Base-by-base conservation (phyloP, 2,329 filamentous ascomycete species). In the Venturia pyrina region DNA sequence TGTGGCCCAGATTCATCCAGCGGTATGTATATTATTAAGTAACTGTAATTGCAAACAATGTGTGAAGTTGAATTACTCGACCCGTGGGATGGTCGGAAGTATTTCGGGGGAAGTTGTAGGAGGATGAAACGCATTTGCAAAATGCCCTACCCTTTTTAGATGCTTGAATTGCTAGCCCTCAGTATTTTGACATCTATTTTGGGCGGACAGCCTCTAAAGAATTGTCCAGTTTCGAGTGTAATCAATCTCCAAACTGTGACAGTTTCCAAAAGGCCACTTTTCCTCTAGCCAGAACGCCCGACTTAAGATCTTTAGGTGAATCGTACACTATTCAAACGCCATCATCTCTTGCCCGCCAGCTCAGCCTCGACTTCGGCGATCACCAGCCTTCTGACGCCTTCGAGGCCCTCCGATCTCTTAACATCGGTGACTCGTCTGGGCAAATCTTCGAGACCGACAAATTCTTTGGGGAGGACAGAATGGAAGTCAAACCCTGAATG, bases 401-500 rank as follows among this genome's bases (percentile, higher is more conserved):
- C 80, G 87, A 90, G 93, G 61, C 87, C 85, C 68, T 81, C 80
- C 53, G 76, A 77, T 67, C 85, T 89, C 53, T 84, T 85, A 24
- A 92, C 87, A 53, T 83, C 80, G 5, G 83, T 87, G 17, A 96
- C 87, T 61, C 90, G 83, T 77, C 84, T 89, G 75, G 93, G 88
- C 78, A 87, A 87, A 72, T 87, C 78, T 73, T 92, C 87, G 0
- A 98, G 79, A 0, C 90, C 93, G 43, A 89, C 79, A 73, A 97
- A 95, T 78, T 97, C 90, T 66, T 83, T 76, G 0, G 93, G 93
- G 65, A 96, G 81, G 1, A 98, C 89, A 68, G 88, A 85, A 68
- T 82, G 81, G 74, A 96, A 96, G 70, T 86, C 83, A 71, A 96
- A 97, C 1, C 83, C 87, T n/a, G 83, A 75, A 73, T 90, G 82